These are phyloP conservation scores for Pseudocercospora pini-densiflorae DNA, from an alignment of 2,329 filamentous ascomycete species.

Conservation along the genomic window DNA sequence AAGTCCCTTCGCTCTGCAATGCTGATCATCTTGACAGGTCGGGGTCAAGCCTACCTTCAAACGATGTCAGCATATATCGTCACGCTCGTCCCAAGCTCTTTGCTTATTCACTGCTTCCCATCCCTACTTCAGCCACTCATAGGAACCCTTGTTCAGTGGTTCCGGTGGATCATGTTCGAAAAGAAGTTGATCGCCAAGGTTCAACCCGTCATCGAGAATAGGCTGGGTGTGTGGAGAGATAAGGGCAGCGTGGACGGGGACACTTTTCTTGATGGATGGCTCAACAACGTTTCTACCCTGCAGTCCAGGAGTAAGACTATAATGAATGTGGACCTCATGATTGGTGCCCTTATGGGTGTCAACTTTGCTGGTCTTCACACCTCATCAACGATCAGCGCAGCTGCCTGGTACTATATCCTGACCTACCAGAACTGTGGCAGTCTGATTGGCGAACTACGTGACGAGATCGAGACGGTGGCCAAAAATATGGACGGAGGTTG, in stretches of 20 bases:
- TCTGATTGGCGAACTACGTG: neutral
- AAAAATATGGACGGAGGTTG: neutral
- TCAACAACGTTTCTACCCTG: neutral
- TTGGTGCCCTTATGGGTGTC: neutral
- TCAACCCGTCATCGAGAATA: neutral
- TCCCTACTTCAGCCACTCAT: neutral
- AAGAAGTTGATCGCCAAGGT: neutral
- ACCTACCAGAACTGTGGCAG: neutral
- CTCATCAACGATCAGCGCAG: neutral
- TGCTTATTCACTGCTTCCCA: neutral
- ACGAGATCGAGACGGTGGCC: neutral
- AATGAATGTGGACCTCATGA: neutral
- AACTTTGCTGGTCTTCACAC: neutral
- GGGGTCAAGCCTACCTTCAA: neutral
- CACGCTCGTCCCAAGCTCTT: neutral
- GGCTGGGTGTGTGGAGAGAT: neutral
- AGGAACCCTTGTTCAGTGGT: neutral
- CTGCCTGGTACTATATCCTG: neutral
- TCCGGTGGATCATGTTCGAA: neutral
- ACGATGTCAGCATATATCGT: neutral
- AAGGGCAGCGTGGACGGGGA: neutral
- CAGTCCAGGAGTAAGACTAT: neutral
- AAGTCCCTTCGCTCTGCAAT: too few relatives aligned
- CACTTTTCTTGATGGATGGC: neutral
- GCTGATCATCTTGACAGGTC: neutral